Base-by-base conservation (phyloP, 1,284 basidiomycete genomes). In the Schizopora paradoxa region DNA sequence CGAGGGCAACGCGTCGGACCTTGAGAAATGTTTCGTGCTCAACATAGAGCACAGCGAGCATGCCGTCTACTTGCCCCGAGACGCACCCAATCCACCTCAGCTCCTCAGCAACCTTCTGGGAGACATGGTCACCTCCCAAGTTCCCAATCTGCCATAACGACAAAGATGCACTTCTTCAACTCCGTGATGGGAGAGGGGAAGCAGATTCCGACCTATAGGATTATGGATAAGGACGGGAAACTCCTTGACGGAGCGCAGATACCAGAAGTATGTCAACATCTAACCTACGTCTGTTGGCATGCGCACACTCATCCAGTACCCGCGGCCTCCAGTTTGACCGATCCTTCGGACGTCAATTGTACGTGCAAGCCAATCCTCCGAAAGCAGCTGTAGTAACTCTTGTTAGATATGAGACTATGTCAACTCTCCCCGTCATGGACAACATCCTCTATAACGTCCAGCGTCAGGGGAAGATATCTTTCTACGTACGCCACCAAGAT, bases 391-490 rank as follows among this genome's bases (percentile, higher is more conserved):
- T 19, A n/a, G 33, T 19, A 35, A 3, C 10, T 11, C 45, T 10
- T 22, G 13, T 14, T 52, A 85, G 82, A 54, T 87, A 93, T 58
- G 80, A 86, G 62, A 73, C 82, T 47, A 93, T 93, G 90, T 77
- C 81, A 27, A 72, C 92, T 18, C 70, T 95, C 32, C 92, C 92
- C 0, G 79, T 82, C 27, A 71, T 95, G 58, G 92, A 96, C 66
- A 92, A 84, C 53, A 72, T 94, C 21, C 72, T 96, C 16, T 91
- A 93, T 67, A 94, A 93, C 58, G 81, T 93, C 2, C 92, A 96
- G 62, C 77, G 92, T 13, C 92, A 96, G 65, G 92, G 92, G 22
- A 90, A 93, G 59, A 92, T 94, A 57, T 90, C 88, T 4, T 96
- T 96, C 66, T 94, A 94, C 65, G 91, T 91, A 59, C 23, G 51